Base-by-base conservation (phyloP, 164 flowering plant species). In the Paratinospora sagittata region DNA sequence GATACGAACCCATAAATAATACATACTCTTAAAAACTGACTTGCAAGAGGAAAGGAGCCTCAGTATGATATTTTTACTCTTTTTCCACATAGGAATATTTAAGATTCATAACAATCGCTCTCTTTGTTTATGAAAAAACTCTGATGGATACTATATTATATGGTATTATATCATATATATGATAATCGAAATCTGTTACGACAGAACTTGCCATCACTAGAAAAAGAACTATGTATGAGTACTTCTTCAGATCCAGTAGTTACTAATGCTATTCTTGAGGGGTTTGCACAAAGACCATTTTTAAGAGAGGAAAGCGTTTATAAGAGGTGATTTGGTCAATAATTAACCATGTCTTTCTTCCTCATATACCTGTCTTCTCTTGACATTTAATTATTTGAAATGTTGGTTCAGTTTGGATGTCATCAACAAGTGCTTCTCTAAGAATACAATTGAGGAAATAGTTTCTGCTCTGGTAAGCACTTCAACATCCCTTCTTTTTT, bases 331-430 rank as follows among this genome's bases (percentile, higher is more conserved):
- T 49, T 49, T n/a, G n/a, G n/a, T n/a, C n/a, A n/a, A n/a, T n/a
- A n/a, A n/a, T n/a, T n/a, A n/a, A n/a, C n/a, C n/a, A n/a, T n/a
- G n/a, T n/a, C n/a, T n/a, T n/a, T n/a, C n/a, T n/a, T n/a, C n/a
- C n/a, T n/a, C n/a, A n/a, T n/a, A n/a, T 47, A 47, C 52, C 12
- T 6, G 17, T 47, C 12, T 47, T 47, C 13, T 47, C 52, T 47
- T 47, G 17, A 47, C 19, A 12, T n/a, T n/a, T n/a, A 30, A 17
- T n/a, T 2, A 17, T 52, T 52, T n/a, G 19, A 4, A 17, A 19
- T 17, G 8, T 52, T 52, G 4, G 14, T 72, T 55, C 83, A 93
- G 97, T 77, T 75, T 90, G 83, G 84, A 82, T 68, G 76, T 81
- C 24, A 89, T 92, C 49, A 76, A 90, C 61, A 84, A 41, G 24